A percentile compares a stretch with the other conserved stretches of the same genome.
These are phyloP conservation scores for Fusarium buharicum DNA, from an alignment of 2,329 filamentous ascomycete genomes.

Conservation along the genomic window DNA sequence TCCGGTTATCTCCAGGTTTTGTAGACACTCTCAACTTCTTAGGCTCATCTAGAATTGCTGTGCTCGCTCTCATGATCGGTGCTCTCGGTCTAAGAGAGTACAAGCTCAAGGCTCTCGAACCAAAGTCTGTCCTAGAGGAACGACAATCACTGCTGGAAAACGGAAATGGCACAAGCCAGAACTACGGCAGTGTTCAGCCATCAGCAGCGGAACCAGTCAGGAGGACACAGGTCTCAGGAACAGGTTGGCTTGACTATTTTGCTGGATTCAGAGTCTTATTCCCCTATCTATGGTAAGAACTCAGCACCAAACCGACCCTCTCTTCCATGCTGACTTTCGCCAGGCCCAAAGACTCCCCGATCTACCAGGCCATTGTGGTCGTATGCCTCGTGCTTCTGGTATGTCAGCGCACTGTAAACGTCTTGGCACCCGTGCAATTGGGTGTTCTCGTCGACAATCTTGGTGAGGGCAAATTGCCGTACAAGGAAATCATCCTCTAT, in stretches of 20 bases:
- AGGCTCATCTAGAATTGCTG: slow-evolving; percentile 47
- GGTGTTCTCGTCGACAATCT: slow-evolving; percentile 55
- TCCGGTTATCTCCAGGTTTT: slow-evolving; percentile 46
- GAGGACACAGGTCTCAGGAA: slow-evolving; percentile 49
- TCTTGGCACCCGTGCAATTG: slow-evolving; percentile 56
- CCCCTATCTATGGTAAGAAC: slow-evolving; percentile 56
- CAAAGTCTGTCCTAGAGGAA: slow-evolving; percentile 50
- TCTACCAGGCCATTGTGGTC: slow-evolving; percentile 55
- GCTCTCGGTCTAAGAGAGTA: slow-evolving; percentile 48
- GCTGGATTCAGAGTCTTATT: slow-evolving; percentile 58
- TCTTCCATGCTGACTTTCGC: slow-evolving; percentile 16
- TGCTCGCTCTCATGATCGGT: slow-evolving; percentile 51
- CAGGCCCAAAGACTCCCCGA: slow-evolving; percentile 55
- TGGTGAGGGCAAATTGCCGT: slow-evolving; percentile 54
- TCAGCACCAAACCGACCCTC: no score
- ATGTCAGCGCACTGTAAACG: slow-evolving; percentile 56
- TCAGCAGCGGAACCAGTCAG: slow-evolving; percentile 28
- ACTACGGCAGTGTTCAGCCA: slow-evolving; percentile 45
- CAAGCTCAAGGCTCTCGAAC: slow-evolving; percentile 41
- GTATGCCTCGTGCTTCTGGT: slow-evolving; percentile 55
- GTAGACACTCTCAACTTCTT: slow-evolving; percentile 48
- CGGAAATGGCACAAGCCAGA: slow-evolving; percentile 46
- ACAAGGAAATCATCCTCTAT: slow-evolving; percentile 56
- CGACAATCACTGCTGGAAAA: slow-evolving; percentile 55
- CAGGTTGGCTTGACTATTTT: slow-evolving; percentile 59